These are phyloP conservation scores for Falciphora oryzae DNA, from an alignment of 2,329 filamentous ascomycete species.

Conservation along the genomic window DNA sequence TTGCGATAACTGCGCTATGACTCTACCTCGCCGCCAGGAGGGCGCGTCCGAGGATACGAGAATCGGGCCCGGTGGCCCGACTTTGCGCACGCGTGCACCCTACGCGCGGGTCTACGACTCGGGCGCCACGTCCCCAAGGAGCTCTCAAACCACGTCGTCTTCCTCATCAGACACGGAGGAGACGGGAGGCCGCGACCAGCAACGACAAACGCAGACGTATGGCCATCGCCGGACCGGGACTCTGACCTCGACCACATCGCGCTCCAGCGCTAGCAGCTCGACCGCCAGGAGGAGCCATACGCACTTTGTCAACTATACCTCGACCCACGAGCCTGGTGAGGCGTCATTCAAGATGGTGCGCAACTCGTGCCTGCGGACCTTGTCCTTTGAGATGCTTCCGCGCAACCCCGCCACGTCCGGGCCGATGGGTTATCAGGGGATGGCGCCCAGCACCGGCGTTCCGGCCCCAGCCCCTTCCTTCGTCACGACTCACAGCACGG, in stretches of 20 bases:
- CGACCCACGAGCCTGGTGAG: conserved; percentile 58
- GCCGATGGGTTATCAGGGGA: conserved; percentile 31
- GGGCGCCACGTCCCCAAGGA: conserved; percentile 36
- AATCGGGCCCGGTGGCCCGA: conserved; percentile 39
- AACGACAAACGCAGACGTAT: conserved; percentile 7
- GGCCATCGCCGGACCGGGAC: conserved; percentile 32
- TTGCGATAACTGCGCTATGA: conserved; percentile 65
- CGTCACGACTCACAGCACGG: conserved; percentile 47
- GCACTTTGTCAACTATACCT: conserved; percentile 63
- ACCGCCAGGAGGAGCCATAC: conserved; percentile 41
- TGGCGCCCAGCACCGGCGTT: conserved; percentile 24
- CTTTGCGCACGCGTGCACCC: conserved; percentile 54
- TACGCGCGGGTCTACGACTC: conserved; percentile 50
- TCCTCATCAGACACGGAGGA: conserved; percentile 44
- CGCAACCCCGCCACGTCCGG: conserved; percentile 37
- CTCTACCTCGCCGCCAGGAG: conserved; percentile 47
- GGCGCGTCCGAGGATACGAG: background rate
- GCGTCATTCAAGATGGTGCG: conserved; percentile 61
- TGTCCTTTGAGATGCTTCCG: conserved; percentile 62
- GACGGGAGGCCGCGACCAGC: background rate
- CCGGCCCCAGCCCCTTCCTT: conserved; percentile 33
- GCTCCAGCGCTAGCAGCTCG: conserved; percentile 38
- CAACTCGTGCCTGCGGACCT: conserved; percentile 58
- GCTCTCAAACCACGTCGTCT: conserved; percentile 40
- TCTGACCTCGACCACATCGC: conserved; percentile 40